phyloP scores from a whole-genome alignment of 306 rosid genomes.

The Begonia fuchsioides region DNA sequence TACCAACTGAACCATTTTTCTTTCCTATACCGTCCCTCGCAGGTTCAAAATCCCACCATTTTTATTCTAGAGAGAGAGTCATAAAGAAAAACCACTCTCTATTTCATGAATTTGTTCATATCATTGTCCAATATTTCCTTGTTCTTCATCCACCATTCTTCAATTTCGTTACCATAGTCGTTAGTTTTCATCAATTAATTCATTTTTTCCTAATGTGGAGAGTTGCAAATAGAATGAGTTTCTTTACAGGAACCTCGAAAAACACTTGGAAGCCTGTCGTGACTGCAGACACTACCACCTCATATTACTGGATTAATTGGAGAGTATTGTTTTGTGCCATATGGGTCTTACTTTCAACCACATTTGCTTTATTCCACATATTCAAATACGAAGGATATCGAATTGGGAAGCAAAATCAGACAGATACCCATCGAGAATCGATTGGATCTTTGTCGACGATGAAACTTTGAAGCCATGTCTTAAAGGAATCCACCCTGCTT shows the following conservation, averaged over 20 bases:
- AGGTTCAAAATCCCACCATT: too few species aligned
- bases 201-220: background rate
- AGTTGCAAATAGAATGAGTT: slow-evolving; percentile 32
- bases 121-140: background rate
- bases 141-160: slow-evolving; percentile 8
- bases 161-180: background rate
- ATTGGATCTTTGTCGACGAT: slow-evolving; percentile 53
- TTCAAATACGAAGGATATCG: slow-evolving; percentile 38
- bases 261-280: slow-evolving; percentile 65
- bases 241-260: slow-evolving; percentile 42
- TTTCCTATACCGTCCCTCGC: too few species aligned
- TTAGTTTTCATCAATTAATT: slow-evolving; percentile 1
- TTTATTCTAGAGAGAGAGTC: too few species aligned
- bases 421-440: slow-evolving; percentile 25
- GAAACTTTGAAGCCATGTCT: slow-evolving; percentile 94
- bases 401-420: slow-evolving; percentile 10
- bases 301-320: slow-evolving; percentile 86
- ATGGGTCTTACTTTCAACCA: slow-evolving; percentile 42
- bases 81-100: background rate
- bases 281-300: slow-evolving; percentile 57
- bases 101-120: background rate
- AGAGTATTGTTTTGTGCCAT: slow-evolving; percentile 54
- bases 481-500: slow-evolving; percentile 77
- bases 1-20: too few species aligned
- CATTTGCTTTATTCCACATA: slow-evolving; percentile 29